Evolutionary conservation across 2,329 filamentous ascomycete species (phyloP).

Genomic region (Scytalidium lignicola): DNA sequence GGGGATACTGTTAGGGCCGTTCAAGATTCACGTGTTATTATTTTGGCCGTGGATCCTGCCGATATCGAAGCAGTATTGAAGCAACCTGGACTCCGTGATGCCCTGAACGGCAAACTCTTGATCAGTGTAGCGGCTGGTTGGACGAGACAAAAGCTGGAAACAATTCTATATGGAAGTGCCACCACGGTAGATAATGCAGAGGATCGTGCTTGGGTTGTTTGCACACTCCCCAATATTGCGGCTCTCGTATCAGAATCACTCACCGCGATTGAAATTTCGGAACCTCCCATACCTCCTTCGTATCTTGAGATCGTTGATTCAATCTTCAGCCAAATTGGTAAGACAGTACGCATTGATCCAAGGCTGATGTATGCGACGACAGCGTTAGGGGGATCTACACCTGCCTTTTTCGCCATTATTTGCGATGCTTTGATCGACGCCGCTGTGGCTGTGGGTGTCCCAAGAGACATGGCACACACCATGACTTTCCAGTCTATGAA

Average conservation of each 20-base stretch:
- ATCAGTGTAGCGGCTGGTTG: constrained; percentile 49
- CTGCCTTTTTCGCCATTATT: constrained; percentile 54
- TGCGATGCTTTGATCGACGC: constrained; percentile 55
- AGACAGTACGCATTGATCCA: constrained; percentile 43
- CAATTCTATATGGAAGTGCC: background rate
- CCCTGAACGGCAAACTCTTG: constrained; percentile 39
- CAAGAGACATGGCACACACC: constrained; percentile 47
- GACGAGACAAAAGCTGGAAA: constrained; percentile 32
- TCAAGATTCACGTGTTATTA: constrained; percentile 31
- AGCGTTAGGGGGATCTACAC: constrained; percentile 54
- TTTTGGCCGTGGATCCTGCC: constrained; percentile 42
- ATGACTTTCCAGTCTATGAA: constrained; percentile 58
- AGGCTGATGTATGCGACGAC: constrained; percentile 52
- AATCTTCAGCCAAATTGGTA: constrained; percentile 52
- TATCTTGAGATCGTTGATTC: constrained; percentile 28
- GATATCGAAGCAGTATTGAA: constrained; percentile 35
- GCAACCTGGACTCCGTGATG: constrained; percentile 32
- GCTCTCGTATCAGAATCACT: constrained; percentile 28
- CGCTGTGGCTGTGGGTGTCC: constrained; percentile 54
- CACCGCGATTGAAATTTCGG: constrained; percentile 28
- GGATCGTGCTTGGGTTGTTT: background rate
- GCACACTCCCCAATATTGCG: constrained; percentile 32
- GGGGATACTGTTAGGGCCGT: no score
- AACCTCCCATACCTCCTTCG: constrained; percentile 14
- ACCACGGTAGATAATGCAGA: no score